Base-by-base conservation (phyloP, 2,329 filamentous ascomycete species). In the Alternaria arborescens region DNA sequence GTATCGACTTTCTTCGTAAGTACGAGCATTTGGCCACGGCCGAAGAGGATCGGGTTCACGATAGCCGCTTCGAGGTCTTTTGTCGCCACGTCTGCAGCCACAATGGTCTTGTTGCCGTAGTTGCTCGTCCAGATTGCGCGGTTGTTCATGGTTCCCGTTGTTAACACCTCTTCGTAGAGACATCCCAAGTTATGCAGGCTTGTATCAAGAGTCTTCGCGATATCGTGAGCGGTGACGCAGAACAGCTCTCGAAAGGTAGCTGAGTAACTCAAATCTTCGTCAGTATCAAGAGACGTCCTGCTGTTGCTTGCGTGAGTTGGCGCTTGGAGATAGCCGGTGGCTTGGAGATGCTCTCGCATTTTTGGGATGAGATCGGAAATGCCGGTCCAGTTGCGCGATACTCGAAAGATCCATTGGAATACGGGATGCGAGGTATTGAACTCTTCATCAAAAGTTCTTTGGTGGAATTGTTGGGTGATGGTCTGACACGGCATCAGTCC, bases 351-450 rank as follows among this genome's bases (percentile, higher is more conserved):
- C 40, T 83, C 84, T 55, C 85, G 85, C 90, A 97, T 97, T 42
- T 86, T 86, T 7, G 86, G 86, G 24, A 96, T 83, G 5, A 95
- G 82, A 44, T 88, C 86, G 55, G 83, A 83, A 26, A 97, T 84
- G 41, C 87, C 85, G 8, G 80, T 74, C 93, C 93, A 97, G 76
- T 93, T 90, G 60, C 89, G 86, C 7, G 91, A 92, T 3, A 92
- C 91, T 58, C 91, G 87, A 73, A 91, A 96, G 71, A 95, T 89
- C 93, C 93, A 97, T 51, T 93, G 88, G 77, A 95, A 97, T 2
- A 94, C 87, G 0, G 91, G 87, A 73, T 97, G 92, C 0, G 87
- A 86, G 24, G 88, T 88, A 57, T 88, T 88, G 71, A 97, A 94
- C 14, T 89, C 87, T 61, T 96, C 92, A 61, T 89, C 87, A 54